These are phyloP conservation scores for Lasiodiplodia citricola DNA, from an alignment of 2,329 filamentous ascomycete species.

Conservation along the genomic window DNA sequence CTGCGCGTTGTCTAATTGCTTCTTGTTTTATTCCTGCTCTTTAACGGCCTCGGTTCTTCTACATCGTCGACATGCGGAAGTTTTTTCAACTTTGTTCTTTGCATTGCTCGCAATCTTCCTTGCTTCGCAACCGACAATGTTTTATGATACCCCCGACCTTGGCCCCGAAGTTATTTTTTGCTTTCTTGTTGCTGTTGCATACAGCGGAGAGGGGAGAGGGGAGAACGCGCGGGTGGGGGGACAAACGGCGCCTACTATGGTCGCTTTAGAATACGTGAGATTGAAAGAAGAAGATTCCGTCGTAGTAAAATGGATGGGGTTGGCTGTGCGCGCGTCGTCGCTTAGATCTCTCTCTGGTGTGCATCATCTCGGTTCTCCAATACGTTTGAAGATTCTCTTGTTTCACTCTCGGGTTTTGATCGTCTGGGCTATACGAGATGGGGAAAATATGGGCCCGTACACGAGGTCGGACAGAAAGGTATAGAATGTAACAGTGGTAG, in stretches of 20 bases:
- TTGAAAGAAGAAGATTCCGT: not conserved
- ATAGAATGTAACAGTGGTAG: too few species aligned
- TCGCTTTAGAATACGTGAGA: not conserved
- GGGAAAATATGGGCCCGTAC: too few species aligned
- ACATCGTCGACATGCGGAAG: not conserved
- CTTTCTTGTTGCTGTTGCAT: not conserved
- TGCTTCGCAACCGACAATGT: not conserved
- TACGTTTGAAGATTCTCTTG: not conserved
- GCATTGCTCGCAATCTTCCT: not conserved
- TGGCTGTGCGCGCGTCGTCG: not conserved
- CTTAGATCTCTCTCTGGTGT: not conserved
- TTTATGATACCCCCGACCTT: not conserved
- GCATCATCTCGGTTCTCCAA: not conserved
- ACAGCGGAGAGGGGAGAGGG: not conserved
- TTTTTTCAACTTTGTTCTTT: not conserved
- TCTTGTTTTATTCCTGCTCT: not conserved
- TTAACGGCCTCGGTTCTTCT: conserved; percentile 11
- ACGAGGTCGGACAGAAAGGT: too few species aligned
- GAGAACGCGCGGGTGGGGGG: not conserved
- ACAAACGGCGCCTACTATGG: not conserved
- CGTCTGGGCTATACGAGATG: not conserved
- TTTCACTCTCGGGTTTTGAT: not conserved
- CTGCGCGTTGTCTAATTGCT: not conserved
- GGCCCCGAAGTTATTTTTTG: not conserved
- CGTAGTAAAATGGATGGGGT: not conserved